Evolutionary conservation across 768 basidiomycete genomes (phyloP).

Genomic region (Auriscalpium microsporum): DNA sequence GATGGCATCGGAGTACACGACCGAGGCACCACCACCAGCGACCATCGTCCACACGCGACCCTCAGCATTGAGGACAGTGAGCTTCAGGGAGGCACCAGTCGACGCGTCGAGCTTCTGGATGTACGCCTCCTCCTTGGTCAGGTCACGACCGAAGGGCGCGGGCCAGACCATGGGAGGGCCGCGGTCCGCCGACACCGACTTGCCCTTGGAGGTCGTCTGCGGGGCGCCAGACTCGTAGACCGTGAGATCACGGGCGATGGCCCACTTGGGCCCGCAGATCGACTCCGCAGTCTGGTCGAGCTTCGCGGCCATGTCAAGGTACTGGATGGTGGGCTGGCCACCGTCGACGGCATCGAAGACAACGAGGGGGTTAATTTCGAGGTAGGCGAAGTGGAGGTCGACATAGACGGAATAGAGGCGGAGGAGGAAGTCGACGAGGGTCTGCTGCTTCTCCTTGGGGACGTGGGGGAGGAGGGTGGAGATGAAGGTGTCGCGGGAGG

Average conservation of each 20-base stretch:
- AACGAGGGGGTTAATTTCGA: conserved; percentile 98
- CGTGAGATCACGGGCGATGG: conserved; percentile 85
- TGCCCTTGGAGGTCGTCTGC: conserved; percentile 33
- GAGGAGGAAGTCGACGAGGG: conserved; percentile 89
- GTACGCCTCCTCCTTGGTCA: conserved; percentile 99
- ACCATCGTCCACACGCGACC: conserved; percentile 99
- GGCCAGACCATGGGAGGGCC: conserved; percentile 98
- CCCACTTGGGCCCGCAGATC: conserved; percentile 98
- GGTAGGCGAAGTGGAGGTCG: conserved; percentile 98
- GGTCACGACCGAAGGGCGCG: conserved; percentile 91
- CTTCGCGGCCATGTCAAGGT: conserved; percentile 99
- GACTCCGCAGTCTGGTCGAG: conserved; percentile 99
- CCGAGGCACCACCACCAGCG: conserved; percentile 85
- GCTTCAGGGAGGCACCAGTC: conserved; percentile 96
- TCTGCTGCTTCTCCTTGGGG: conserved; percentile 77
- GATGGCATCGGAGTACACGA: conserved; percentile 68
- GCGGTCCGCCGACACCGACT: conserved; percentile 69
- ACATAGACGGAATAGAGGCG: conserved; percentile 96
- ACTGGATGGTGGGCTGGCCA: conserved; percentile 75
- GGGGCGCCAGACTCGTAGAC: conserved; percentile 51
- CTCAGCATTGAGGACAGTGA: conserved; percentile 91
- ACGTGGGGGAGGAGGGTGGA: conserved; percentile 75
- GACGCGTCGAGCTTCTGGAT: conserved; percentile 97
- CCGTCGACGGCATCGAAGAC: conserved; percentile 75
- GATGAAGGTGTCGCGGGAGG: conserved; percentile 69